These are phyloP conservation scores for Kalanchoe fedtschenkoi DNA, from an alignment of 164 flowering plant genomes.

Conservation along the genomic window DNA sequence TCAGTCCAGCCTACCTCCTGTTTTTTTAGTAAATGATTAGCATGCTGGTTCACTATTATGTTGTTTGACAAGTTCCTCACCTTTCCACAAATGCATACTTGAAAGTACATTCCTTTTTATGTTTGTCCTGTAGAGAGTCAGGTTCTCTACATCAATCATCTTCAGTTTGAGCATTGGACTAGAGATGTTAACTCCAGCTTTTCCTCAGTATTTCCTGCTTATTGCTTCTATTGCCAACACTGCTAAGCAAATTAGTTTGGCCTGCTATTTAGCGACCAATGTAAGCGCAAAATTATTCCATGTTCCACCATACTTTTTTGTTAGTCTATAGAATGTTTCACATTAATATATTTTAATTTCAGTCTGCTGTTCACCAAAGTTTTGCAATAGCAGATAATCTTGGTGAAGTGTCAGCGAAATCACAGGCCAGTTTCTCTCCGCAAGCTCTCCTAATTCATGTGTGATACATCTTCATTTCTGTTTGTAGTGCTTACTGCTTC, in stretches of 20 bases:
- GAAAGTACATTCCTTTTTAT: too few relatives aligned
- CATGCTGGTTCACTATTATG: too few relatives aligned
- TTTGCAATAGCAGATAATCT: constrained; percentile 87
- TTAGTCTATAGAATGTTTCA: neutral
- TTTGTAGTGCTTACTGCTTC: neutral
- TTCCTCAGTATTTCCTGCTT: constrained; percentile 72
- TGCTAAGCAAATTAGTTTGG: constrained; percentile 83
- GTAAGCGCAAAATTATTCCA: constrained; percentile 33
- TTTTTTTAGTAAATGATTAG: too few relatives aligned
- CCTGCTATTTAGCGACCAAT: constrained; percentile 75
- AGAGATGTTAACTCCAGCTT: constrained; percentile 79
- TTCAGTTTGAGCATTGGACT: constrained; percentile 84
- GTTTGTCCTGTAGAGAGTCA: constrained; percentile 55
- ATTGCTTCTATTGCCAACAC: constrained; percentile 83
- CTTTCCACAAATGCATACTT: too few relatives aligned
- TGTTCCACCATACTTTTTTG: neutral
- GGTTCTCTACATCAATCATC: constrained; percentile 71
- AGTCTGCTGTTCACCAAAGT: constrained; percentile 88
- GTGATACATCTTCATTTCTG: neutral
- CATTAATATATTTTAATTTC: constrained; percentile 12
- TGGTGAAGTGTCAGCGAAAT: constrained; percentile 92
- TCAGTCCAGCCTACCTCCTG: neutral
- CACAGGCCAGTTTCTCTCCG: constrained; percentile 52
- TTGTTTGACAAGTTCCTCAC: too few relatives aligned
- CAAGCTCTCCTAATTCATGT: neutral